phyloP scores from a whole-genome alignment of 257 asterid species.

The Solanum bukasovii region DNA sequence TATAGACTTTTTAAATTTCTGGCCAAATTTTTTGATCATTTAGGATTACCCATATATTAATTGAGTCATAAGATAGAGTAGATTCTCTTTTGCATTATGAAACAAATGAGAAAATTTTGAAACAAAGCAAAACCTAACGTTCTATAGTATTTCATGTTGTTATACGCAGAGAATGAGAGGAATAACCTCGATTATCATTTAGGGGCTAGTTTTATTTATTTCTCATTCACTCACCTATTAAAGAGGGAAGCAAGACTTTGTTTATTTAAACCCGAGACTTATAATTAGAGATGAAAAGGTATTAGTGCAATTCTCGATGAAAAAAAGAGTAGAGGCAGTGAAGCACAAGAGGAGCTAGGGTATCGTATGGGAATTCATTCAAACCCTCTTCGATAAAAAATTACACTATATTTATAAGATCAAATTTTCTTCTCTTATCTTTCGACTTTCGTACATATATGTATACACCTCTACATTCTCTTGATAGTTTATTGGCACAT shows the following conservation, averaged over 20 bases:
- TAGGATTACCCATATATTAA: background rate
- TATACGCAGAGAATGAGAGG: background rate
- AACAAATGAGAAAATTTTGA: background rate
- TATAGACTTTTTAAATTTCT: too few relatives aligned
- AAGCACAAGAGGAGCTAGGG: background rate
- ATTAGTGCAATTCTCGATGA: background rate
- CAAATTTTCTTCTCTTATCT: background rate
- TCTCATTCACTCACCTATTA: background rate
- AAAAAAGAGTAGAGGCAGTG: background rate
- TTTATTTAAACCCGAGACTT: background rate
- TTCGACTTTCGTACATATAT: too few relatives aligned
- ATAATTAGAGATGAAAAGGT: background rate
- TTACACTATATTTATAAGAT: background rate
- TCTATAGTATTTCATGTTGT: background rate
- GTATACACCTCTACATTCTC: background rate
- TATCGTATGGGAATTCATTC: background rate
- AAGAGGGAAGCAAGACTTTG: background rate
- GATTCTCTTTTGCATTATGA: background rate
- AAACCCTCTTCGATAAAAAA: background rate
- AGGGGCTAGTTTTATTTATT: background rate
- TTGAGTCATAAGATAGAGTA: background rate
- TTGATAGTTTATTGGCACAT: background rate
- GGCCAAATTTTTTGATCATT: too few relatives aligned
- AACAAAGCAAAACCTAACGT: background rate
- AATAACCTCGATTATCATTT: background rate